phyloP scores from a whole-genome alignment of 345 rosid genomes.

The Punica granatum region DNA sequence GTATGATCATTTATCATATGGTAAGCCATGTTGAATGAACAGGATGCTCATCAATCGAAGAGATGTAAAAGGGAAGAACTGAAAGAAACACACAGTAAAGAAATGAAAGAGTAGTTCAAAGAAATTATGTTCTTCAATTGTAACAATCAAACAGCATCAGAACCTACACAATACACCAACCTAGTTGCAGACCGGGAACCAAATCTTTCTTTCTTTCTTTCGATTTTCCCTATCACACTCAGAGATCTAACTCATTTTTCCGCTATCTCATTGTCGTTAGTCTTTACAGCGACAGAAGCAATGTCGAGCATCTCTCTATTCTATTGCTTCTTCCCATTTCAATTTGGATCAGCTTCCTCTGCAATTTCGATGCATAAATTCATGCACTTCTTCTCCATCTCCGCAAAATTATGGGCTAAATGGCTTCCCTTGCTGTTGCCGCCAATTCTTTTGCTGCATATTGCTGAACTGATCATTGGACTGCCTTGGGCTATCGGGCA shows the following conservation, averaged over 20 bases:
- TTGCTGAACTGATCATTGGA: conserved; percentile 20
- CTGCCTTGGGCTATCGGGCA: conserved; percentile 40
- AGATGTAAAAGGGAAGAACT: neutral
- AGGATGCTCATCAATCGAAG: neutral
- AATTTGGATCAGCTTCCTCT: neutral
- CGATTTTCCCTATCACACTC: neutral
- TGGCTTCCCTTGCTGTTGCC: conserved; percentile 6
- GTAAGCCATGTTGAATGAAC: no score
- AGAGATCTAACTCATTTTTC: neutral
- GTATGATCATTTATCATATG: no score
- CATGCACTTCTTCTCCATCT: no score
- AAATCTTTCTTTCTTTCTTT: neutral
- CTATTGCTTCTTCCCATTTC: neutral
- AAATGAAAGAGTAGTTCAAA: neutral
- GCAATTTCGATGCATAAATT: neutral
- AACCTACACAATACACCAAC: neutral
- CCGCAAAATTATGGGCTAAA: conserved; percentile 1
- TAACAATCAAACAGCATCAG: neutral
- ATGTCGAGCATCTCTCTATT: neutral
- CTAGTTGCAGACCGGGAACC: neutral
- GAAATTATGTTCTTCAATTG: neutral
- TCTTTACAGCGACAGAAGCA: neutral
- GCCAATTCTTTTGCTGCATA: conserved; percentile 8
- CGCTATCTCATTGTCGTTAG: neutral
- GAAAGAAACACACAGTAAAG: neutral